Conservation (phyloP, 306 rosid species). For the Gastrolobium bilobum region DNA sequence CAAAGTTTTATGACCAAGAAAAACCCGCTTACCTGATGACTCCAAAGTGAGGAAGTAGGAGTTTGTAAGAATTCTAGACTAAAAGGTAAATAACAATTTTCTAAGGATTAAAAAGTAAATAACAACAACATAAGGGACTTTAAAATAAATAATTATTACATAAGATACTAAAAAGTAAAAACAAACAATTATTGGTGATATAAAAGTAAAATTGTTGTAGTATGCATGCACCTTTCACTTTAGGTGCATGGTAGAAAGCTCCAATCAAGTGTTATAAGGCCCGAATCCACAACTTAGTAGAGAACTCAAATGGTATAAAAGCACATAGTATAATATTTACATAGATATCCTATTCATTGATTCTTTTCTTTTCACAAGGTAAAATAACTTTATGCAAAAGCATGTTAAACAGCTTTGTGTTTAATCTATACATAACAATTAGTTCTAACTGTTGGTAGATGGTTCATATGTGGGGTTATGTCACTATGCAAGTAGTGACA, state of each 20-base stretch:
- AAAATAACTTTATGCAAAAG: background rate
- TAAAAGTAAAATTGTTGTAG: conserved; percentile 18
- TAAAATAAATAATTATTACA: too few relatives aligned
- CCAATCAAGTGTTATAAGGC: background rate
- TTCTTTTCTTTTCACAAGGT: background rate
- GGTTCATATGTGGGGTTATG: conserved; percentile 26
- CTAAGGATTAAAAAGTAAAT: too few relatives aligned
- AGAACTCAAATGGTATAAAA: background rate
- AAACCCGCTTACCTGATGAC: too few relatives aligned
- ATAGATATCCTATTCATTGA: background rate
- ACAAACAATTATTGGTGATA: background rate
- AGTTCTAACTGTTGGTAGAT: background rate
- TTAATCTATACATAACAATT: background rate
- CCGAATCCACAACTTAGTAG: background rate
- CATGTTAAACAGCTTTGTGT: background rate
- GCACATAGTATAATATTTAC: background rate
- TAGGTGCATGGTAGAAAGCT: background rate
- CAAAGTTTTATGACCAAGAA: too few relatives aligned
- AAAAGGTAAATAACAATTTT: too few relatives aligned
- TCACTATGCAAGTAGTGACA: background rate
- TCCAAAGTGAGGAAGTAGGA: too few relatives aligned
- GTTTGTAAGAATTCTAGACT: too few relatives aligned
- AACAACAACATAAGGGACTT: too few relatives aligned
- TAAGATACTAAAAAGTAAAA: too few relatives aligned
- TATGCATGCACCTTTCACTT: background rate